Base-by-base conservation (phyloP, 306 rosid genomes). In the Cucumis hystrix region DNA sequence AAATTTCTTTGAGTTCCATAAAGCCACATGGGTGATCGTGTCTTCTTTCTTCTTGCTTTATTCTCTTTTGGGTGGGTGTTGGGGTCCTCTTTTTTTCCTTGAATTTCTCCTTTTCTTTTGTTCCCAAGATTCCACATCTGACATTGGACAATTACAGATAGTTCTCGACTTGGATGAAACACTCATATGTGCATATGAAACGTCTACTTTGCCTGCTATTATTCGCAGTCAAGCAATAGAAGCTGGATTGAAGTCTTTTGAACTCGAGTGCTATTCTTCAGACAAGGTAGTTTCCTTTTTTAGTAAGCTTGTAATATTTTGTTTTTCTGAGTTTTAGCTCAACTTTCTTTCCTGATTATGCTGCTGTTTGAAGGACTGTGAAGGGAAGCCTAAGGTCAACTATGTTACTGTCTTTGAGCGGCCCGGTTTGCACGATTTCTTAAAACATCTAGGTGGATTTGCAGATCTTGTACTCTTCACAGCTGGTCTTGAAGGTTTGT, bases 121-220 rank as follows among this genome's bases (percentile, higher is more conserved):
- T 37, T 20, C 25, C 21, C 49, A 2, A 15, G 23, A 73, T 49
- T 71, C 41, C 79, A 20, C 5, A 63, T 72, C 37, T 75, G 80
- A 76, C 17, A 40, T n/a, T 28, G 41, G 6, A 10, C 56, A 20
- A 40, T 55, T 56, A 8, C 85, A 95, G 99, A 96, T 96, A 30
- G 99, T 96, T 80, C 93, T 96, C 54, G 98, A 96, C 87, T 82
- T 96, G 84, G 99, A 96, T 82, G 99, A 96, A 83, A 96, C 98
- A 70, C 90, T 96, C 9, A 88, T 96, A 49, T 91, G 99, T 80
- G 97, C 99, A 61, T 96, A 91, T 33, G 96, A 96, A 87, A 82
- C 97, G 52, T 89, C 93, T 30, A 86, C 93, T 80, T 82, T 92
- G 83, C 96, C 99, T 14, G 71, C 87, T 72, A 83, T 81, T 12